Percentiles rank a stretch among this genome's conserved stretches.
Evolutionary conservation across 2,329 filamentous ascomycete species (phyloP).

Genomic region (Didymella arachidicola): DNA sequence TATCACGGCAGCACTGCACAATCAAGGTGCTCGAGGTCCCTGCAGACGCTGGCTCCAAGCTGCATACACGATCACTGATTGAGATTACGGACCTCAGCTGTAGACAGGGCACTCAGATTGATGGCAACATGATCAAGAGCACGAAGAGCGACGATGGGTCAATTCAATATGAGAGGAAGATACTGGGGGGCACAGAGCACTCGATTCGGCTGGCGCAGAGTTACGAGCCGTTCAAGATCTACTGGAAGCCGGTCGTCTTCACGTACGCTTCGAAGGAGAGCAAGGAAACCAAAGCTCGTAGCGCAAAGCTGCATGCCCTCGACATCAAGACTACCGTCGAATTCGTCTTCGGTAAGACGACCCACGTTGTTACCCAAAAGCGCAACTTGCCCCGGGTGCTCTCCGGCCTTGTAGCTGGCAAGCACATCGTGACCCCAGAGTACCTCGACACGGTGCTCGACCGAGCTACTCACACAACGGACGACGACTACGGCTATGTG

Average conservation of each 20-base stretch:
- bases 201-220: constrained; percentile 77
- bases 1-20: constrained; percentile 87
- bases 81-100: constrained; percentile 79
- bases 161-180: constrained; percentile 36
- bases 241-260: constrained; percentile 81
- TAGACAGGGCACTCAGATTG: constrained; percentile 81
- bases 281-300: constrained; percentile 58
- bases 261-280: constrained; percentile 79
- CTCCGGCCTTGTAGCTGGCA: constrained; percentile 83
- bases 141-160: constrained; percentile 55
- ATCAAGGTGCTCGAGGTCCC: constrained; percentile 73
- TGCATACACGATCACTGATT: constrained; percentile 72
- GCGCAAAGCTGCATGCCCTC: constrained; percentile 75
- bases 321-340: constrained; percentile 85
- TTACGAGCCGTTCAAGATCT: constrained; percentile 70
- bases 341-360: constrained; percentile 75
- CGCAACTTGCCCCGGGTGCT: constrained; percentile 88
- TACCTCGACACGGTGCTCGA: constrained; percentile 77
- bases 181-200: constrained; percentile 56
- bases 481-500: constrained; percentile 56
- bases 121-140: constrained; percentile 72
- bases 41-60: constrained; percentile 70
- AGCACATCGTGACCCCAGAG: constrained; percentile 74
- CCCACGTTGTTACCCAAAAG: constrained; percentile 88
- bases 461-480: constrained; percentile 58